phyloP scores from a whole-genome alignment of 495 filamentous ascomycete genomes.

The Penicillium tannophilum region DNA sequence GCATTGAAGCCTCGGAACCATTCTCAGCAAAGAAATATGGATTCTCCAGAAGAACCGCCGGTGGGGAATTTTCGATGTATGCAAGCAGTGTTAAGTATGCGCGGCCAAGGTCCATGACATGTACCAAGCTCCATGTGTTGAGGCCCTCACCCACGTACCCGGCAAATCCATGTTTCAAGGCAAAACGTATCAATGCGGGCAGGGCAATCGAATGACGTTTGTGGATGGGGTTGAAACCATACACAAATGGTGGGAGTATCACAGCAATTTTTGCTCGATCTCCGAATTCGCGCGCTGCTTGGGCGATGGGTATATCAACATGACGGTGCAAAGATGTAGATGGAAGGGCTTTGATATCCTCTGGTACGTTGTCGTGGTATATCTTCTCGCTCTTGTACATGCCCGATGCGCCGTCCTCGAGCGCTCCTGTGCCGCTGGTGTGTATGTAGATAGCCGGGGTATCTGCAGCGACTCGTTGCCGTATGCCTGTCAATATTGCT shows the following conservation, averaged over 20 bases:
- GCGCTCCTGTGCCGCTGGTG: constrained; percentile 33
- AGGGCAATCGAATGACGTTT: constrained; percentile 34
- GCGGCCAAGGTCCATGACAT: constrained; percentile 32
- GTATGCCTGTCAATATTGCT: constrained; percentile 37
- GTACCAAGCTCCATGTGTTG: constrained; percentile 29
- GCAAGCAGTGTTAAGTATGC: constrained; percentile 36
- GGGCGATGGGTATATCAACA: constrained; percentile 43
- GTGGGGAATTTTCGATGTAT: constrained; percentile 27
- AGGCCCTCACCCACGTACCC: constrained; percentile 32
- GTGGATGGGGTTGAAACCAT: constrained; percentile 30
- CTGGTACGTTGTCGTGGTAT: constrained; percentile 33
- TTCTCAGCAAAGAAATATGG: constrained; percentile 44
- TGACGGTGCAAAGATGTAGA: constrained; percentile 40
- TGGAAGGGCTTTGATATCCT: constrained; percentile 36
- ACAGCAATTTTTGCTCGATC: constrained; percentile 38
- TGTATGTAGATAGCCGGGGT: constrained; percentile 41
- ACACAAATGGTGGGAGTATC: constrained; percentile 40
- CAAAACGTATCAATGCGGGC: constrained; percentile 32
- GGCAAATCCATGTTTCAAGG: constrained; percentile 38
- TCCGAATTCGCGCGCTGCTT: constrained; percentile 28
- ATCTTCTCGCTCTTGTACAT: constrained; percentile 31
- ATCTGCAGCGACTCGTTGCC: constrained; percentile 27
- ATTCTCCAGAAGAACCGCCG: constrained; percentile 23
- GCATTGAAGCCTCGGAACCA: constrained; percentile 32
- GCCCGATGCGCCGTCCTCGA: constrained; percentile 24